These are phyloP conservation scores for Flaveria ramosissima DNA, from an alignment of 129 eudicot genomes.

Conservation along the genomic window DNA sequence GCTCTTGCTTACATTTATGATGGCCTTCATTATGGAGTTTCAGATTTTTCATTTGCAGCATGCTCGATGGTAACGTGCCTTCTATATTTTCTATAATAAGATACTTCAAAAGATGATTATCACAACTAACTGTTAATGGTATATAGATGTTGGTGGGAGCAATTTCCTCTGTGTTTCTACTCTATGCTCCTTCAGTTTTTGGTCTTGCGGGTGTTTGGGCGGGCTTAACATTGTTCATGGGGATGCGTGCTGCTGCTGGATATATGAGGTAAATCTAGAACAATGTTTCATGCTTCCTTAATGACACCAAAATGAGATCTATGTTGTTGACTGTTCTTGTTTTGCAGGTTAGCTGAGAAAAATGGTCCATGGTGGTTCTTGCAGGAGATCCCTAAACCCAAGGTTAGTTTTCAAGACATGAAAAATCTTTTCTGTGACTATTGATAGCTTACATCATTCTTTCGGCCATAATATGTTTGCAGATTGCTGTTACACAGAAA, in stretches of 20 bases:
- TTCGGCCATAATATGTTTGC: neutral
- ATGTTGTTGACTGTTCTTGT: neutral
- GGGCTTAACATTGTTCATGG: constrained; percentile 71
- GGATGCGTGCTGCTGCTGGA: constrained; percentile 60
- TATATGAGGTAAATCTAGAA: constrained; percentile 47
- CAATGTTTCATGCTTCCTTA: neutral
- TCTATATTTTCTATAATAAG: neutral
- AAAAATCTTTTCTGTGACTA: neutral
- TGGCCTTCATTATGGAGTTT: constrained; percentile 72
- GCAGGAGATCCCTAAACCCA: constrained; percentile 35
- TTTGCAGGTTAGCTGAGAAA: constrained; percentile 47
- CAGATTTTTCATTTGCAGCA: constrained; percentile 68
- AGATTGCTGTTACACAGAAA: constrained; percentile 34
- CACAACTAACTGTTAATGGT: constrained; percentile 1
- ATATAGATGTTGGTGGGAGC: constrained; percentile 68
- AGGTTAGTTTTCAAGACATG: constrained; percentile 38
- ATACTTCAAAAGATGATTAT: neutral
- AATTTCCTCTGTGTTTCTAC: constrained; percentile 59
- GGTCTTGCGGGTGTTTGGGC: constrained; percentile 78
- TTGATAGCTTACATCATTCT: neutral
- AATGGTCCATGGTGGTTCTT: constrained; percentile 79
- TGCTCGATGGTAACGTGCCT: constrained; percentile 53
- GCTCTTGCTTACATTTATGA: constrained; percentile 72
- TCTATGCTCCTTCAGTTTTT: constrained; percentile 53
- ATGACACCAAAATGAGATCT: neutral